These are phyloP conservation scores for Pluteus cervinus DNA, from an alignment of 768 basidiomycete species.

Conservation along the genomic window DNA sequence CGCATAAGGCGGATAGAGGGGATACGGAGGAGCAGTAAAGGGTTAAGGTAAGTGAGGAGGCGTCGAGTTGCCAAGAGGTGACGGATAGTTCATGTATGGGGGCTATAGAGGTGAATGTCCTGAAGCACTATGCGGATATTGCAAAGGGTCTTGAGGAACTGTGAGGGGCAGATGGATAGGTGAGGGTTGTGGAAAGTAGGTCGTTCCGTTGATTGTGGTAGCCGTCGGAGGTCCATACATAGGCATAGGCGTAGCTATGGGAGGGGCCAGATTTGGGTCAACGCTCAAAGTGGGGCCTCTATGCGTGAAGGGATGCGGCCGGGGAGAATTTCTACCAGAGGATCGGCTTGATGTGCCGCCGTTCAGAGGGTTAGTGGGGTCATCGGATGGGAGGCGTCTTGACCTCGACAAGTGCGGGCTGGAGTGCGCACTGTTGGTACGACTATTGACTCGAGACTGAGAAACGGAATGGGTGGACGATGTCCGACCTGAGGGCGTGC, in stretches of 20 bases:
- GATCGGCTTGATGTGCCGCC: constrained; percentile 1
- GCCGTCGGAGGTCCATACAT: constrained; percentile 2
- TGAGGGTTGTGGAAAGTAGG: constrained; percentile 4
- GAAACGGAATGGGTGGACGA: constrained; percentile 23
- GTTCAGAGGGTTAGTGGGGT: constrained; percentile 8
- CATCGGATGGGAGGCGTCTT: constrained; percentile 36
- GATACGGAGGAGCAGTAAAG: constrained; percentile 8
- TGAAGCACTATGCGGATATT: constrained; percentile 6
- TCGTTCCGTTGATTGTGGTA: background rate
- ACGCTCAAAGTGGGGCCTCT: too few relatives aligned
- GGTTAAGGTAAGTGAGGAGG: constrained; percentile 9
- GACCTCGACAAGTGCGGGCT: constrained; percentile 40
- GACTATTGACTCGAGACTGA: constrained; percentile 40
- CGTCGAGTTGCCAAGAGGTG: constrained; percentile 7
- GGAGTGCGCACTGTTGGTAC: constrained; percentile 40
- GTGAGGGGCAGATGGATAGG: constrained; percentile 2
- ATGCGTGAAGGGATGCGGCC: too few relatives aligned
- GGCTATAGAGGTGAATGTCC: constrained; percentile 6
- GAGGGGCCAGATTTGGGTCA: too few relatives aligned
- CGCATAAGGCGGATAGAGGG: constrained; percentile 7
- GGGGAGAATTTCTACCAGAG: too few relatives aligned
- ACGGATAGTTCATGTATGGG: constrained; percentile 10
- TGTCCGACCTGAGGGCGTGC: constrained; percentile 20
- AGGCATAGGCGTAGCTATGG: too few relatives aligned
- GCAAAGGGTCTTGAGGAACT: constrained; percentile 1